Evolutionary conservation across 768 basidiomycete species (phyloP), one percentile per base, ranked within the genome.

Genomic region (Termitomyces sp.): DNA sequence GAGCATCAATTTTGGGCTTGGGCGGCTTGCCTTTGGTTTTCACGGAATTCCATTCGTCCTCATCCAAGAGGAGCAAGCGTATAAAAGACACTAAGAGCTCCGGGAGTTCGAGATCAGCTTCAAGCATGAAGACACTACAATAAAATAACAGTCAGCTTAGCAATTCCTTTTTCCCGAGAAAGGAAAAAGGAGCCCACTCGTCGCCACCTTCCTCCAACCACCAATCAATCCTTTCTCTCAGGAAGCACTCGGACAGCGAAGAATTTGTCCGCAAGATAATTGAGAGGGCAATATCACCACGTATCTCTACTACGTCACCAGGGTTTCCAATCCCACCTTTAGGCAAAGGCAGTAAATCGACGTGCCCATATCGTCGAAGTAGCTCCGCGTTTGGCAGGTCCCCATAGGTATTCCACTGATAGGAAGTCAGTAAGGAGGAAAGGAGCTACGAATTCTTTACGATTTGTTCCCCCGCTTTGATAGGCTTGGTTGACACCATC

Each of bases 331-430:
- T 58, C 5, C 73, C 75, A 22, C 78, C 75, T 22, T 77, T 63
- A 0, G 80, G 73, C 16, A 89, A 69, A 9, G 80, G 81, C 18
- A 95, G 69, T 31, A 86, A 67, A 72, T 98, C 97, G 55, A 96
- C 88, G 67, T 98, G 91, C 0, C 97, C 97, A 67, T 96, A 98
- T 57, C 91, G 85, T 46, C 97, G 84, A n/a, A 99, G 81, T 8
- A 99, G 82, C 64, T 95, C 95, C 7, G 91, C 84, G 68, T 98
- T 98, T 6, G 96, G 93, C 2, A 85, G 88, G 67, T 95, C 91
- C 30, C 89, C 93, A 70, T 98, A 99, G 0, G 96, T 98, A 70
- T 98, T 98, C 84, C 88, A 94, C 93, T 95, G 64, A 50, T 37
- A 53, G 22, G 22, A 45, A 45, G 61, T 33, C 55, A 61, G 48